A percentile compares a stretch with the other conserved stretches of the same genome.
phyloP scores from a whole-genome alignment of 2,329 filamentous ascomycete species.

The Claviceps humidiphila region DNA sequence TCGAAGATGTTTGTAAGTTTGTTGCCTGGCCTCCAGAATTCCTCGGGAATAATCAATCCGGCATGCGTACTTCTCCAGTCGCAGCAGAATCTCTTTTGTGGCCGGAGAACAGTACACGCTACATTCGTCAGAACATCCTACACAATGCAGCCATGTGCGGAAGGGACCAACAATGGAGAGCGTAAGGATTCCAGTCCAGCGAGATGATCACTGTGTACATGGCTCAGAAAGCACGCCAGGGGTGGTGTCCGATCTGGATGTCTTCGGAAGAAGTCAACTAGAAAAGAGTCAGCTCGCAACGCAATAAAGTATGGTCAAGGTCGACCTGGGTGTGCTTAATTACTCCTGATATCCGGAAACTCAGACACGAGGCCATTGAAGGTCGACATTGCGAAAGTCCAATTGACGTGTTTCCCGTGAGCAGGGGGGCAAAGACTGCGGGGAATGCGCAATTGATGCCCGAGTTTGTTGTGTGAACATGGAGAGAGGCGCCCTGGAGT shows the following conservation, averaged over 20 bases:
- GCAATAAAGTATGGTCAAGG: not conserved
- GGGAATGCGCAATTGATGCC: not conserved
- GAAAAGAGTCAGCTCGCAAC: not conserved
- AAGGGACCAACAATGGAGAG: conserved; percentile 49
- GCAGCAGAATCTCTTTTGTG: conserved; percentile 67
- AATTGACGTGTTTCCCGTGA: not conserved
- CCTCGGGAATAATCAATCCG: conserved; percentile 71
- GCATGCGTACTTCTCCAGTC: conserved; percentile 65
- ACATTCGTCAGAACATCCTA: not conserved
- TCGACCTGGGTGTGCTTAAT: conserved; percentile 7
- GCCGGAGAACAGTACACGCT: conserved; percentile 79
- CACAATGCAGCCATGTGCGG: not conserved
- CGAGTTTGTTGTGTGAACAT: too few species aligned
- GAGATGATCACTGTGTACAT: conserved; percentile 86
- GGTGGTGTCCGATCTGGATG: conserved; percentile 43
- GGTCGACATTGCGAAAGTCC: conserved; percentile 49
- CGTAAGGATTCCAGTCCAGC: conserved; percentile 63
- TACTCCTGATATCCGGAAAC: conserved; percentile 65
- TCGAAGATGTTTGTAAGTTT: conserved; percentile 64
- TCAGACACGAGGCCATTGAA: conserved; percentile 62
- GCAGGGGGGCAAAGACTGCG: not conserved
- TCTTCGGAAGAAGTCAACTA: conserved; percentile 74
- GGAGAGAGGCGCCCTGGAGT: not conserved
- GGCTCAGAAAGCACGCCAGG: conserved; percentile 76
- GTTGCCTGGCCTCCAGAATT: conserved; percentile 59